phyloP scores from a whole-genome alignment of 2,329 filamentous ascomycete genomes.

The Diaporthe vexans region DNA sequence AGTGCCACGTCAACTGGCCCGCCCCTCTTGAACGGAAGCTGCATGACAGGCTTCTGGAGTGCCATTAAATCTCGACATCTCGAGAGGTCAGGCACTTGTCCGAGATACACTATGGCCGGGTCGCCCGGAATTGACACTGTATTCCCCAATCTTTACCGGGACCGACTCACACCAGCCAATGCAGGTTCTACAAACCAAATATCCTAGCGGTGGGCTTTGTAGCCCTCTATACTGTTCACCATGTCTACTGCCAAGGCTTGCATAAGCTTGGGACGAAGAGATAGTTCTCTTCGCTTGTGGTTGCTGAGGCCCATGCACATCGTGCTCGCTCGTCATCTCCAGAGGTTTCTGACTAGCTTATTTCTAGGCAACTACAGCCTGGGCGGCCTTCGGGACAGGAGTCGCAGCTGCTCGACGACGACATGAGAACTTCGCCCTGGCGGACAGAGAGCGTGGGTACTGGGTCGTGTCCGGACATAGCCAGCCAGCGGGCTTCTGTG shows the following conservation, averaged over 20 bases:
- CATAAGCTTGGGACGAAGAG: not conserved
- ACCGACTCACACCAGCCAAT: not conserved
- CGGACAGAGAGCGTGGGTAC: too few species aligned
- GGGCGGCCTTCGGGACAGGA: too few species aligned
- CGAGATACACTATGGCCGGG: not conserved
- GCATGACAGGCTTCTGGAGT: not conserved
- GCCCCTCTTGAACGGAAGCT: not conserved
- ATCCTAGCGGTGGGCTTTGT: not conserved
- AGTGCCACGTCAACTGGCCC: conserved; percentile 5
- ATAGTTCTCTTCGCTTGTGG: not conserved
- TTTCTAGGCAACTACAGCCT: too few species aligned
- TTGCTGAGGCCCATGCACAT: too few species aligned
- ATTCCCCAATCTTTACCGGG: not conserved
- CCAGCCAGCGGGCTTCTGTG: too few species aligned
- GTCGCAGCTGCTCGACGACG: too few species aligned
- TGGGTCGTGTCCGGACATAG: too few species aligned
- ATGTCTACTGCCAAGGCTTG: not conserved
- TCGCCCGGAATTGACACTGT: not conserved
- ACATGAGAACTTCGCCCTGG: too few species aligned
- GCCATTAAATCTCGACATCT: not conserved
- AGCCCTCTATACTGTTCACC: not conserved
- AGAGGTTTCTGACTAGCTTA: too few species aligned
- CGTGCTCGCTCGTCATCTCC: too few species aligned
- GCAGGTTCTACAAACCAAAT: not conserved
- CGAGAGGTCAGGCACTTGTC: not conserved